phyloP scores from a whole-genome alignment of 768 basidiomycete species.

The Boletus sp. region DNA sequence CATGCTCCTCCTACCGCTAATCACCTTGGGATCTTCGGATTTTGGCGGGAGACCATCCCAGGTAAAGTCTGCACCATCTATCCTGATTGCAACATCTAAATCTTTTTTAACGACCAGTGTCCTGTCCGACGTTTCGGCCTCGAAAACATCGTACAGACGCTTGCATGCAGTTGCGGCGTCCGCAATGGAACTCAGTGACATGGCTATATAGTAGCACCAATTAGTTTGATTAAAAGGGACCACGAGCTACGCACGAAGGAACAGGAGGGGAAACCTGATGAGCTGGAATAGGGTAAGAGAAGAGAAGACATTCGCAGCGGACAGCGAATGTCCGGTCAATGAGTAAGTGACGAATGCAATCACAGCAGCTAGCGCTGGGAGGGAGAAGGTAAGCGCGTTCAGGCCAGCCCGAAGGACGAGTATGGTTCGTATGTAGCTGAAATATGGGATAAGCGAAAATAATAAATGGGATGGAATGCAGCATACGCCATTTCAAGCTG shows the following conservation, averaged over 20 bases:
- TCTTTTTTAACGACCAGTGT: conserved; percentile 50
- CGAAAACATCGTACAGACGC: conserved; percentile 78
- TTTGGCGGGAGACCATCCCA: conserved; percentile 81
- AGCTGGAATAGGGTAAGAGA: conserved; percentile 85
- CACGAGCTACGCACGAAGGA: conserved; percentile 41
- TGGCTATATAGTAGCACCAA: conserved; percentile 37
- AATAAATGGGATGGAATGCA: conserved; percentile 2
- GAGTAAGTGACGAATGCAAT: conserved; percentile 75
- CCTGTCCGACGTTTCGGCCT: conserved; percentile 71
- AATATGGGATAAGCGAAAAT: not conserved
- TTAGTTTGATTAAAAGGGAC: conserved; percentile 5
- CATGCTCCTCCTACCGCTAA: not conserved
- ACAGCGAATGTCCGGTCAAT: conserved; percentile 60
- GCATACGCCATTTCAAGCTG: conserved; percentile 62
- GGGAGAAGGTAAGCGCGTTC: conserved; percentile 64
- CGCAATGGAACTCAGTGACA: conserved; percentile 72
- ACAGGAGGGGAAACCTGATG: conserved; percentile 77
- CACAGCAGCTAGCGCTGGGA: conserved; percentile 79
- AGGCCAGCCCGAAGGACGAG: conserved; percentile 63
- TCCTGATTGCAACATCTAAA: conserved; percentile 61
- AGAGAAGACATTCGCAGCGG: conserved; percentile 75
- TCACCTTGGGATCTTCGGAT: conserved; percentile 28
- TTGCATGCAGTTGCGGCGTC: conserved; percentile 80
- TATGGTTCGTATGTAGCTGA: conserved; percentile 62
- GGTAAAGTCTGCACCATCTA: conserved; percentile 69